Base-by-base conservation (phyloP, 345 rosid genomes). In the Isatis tinctoria region DNA sequence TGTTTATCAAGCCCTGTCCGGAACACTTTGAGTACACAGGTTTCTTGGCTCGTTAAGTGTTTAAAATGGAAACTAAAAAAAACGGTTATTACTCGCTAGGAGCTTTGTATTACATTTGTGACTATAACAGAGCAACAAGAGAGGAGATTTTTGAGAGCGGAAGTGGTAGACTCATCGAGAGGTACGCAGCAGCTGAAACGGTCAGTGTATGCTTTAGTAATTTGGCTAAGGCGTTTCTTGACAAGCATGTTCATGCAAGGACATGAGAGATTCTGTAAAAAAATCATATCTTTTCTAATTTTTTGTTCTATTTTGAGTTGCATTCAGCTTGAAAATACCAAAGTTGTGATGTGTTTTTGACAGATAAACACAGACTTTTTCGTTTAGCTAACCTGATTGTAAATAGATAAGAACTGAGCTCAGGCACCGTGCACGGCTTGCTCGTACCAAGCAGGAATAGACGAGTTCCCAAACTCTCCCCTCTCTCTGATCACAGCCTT, bases 1-100 rank as follows among this genome's bases (percentile, higher is more conserved):
- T 90, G 98, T 74, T 79, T 94, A 67, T 88, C 96, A 40, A 91
- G 97, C 67, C 98, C 98, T n/a, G 97, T 94, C 8, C 73, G 90
- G 68, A 94, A 91, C 73, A 94, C 88, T 9, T 96, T 91, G 80
- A 81, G 98, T 80, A 51, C 36, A 41, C 18, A 7, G 33, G 66
- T 14, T 45, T 58, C 44, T 47, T 8, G 37, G 27, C 35, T 63
- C 26, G 12, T 6, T 26, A 26, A 26, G 53, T 16, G 47, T 20
- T 32, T 5, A 54, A 28, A 37, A 30, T 24, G 37, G 5, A 22
- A 53, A 1, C 45, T 12, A 16, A 43, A 20, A 10, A 22, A 5
- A 7, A 3, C 8, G 17, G 39, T 48, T 60, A 80, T 66, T 87
- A 86, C 63, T 89, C 95, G 8, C 76, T 91, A 17, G 96, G 89